Conservation (phyloP, 2,329 filamentous ascomycete species). For the Cercospora berteroae region DNA sequence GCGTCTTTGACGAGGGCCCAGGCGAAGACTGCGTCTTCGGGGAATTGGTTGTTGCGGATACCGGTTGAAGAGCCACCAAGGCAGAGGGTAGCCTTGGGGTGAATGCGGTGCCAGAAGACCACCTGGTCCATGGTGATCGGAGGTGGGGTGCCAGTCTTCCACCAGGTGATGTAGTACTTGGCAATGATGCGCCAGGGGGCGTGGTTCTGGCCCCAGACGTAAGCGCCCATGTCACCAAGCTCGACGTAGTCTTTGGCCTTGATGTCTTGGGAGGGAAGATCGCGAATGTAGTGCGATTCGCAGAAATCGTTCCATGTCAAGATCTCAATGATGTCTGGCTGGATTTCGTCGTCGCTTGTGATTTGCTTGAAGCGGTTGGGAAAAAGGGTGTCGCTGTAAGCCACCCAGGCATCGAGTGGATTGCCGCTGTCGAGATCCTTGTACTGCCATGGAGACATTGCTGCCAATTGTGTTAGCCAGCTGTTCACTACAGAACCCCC, state of each 20-base stretch:
- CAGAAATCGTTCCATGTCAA: slow-evolving; percentile 43
- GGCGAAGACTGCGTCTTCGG: slow-evolving; percentile 40
- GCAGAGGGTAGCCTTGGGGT: slow-evolving; percentile 39
- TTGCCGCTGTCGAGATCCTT: slow-evolving; percentile 41
- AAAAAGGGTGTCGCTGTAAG: slow-evolving; percentile 42
- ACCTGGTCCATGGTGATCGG: slow-evolving; percentile 39
- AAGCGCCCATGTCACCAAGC: slow-evolving; percentile 37
- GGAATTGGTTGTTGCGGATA: slow-evolving; percentile 37
- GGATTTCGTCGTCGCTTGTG: slow-evolving; percentile 30
- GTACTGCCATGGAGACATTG: slow-evolving; percentile 43
- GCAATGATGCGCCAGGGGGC: slow-evolving; percentile 42
- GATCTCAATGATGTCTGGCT: slow-evolving; percentile 43
- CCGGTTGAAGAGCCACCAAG: slow-evolving; percentile 32
- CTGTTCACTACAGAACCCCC: slow-evolving; percentile 24
- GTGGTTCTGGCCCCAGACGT: slow-evolving; percentile 40
- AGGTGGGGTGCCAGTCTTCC: slow-evolving; percentile 38
- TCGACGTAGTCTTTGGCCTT: slow-evolving; percentile 35
- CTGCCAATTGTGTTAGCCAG: slow-evolving; percentile 31
- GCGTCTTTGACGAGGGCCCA: slow-evolving; percentile 38
- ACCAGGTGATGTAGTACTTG: slow-evolving; percentile 41
- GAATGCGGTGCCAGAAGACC: slow-evolving; percentile 42
- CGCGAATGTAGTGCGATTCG: slow-evolving; percentile 43
- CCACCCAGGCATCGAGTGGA: slow-evolving; percentile 38
- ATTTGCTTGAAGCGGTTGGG: slow-evolving; percentile 35
- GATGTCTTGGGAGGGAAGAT: slow-evolving; percentile 35